Evolutionary conservation across 768 basidiomycete species (phyloP), one percentile per base, ranked within the genome.

Genomic region (Cyclocybe aegerita): DNA sequence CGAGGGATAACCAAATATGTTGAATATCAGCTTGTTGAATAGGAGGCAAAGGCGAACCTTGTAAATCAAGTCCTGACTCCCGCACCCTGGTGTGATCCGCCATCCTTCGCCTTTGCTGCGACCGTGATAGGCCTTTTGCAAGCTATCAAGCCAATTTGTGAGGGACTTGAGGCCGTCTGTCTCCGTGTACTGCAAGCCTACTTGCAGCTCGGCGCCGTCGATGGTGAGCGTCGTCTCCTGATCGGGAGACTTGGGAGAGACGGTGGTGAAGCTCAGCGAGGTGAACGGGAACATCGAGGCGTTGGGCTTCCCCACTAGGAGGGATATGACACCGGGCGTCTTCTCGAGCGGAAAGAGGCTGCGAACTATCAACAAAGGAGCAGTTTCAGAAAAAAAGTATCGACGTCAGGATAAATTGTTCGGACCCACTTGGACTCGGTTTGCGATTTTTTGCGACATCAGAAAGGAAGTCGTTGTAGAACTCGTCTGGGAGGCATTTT

Each of bases 221-320:
- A 96, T 70, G 0, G 71, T 74, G 43, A 93, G 64, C 0, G 73
- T 65, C 2, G 71, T 69, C 31, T 83, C 80, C 46, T 75, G 63
- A 14, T 60, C 54, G 9, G 72, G 70, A 23, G 23, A 23, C 15
- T 62, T 65, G 2, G 80, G 80, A 8, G 81, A 79, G 14, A 76
- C 71, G 4, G 83, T 75, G 1, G 75, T 80, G 66, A 90, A 83
- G 48, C 79, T 84, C 58, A 98, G 72, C 0, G 86, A 84, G 2
- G 85, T 83, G 72, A 98, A 90, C 1, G 96, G 96, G 72, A 98
- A 98, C 14, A 90, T 88, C n/a, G 78, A 73, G 7, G 85, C 78
- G 61, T 96, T 95, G 6, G 96, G 96, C 67, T 95, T 93, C 23
- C 96, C 96, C 0, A 93, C 94, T 6, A 95, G 80, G 31, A 94